Percentiles rank a stretch among this genome's conserved stretches.
phyloP scores from a whole-genome alignment of 108 stramenopile genomes.

The Nannochloropsis salina region DNA sequence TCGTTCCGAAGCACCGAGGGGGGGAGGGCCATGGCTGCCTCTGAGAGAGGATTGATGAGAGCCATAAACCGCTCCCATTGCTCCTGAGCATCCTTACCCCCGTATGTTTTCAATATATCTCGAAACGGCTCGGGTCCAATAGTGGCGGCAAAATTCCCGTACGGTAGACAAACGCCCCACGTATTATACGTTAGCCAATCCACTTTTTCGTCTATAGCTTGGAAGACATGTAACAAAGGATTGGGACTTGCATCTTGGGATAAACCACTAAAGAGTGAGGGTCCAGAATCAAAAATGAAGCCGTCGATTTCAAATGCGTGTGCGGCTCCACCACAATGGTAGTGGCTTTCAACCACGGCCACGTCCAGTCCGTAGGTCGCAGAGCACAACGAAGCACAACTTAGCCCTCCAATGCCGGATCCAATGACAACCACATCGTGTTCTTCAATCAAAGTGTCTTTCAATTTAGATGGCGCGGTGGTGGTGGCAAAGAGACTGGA shows the following conservation, averaged over 20 bases:
- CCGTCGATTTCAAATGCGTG: conserved; percentile 44
- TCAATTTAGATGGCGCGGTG: neutral
- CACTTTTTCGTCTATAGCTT: conserved; percentile 66
- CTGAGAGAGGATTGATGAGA: conserved; percentile 37
- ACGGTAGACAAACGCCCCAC: conserved; percentile 45
- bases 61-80: conserved; percentile 46
- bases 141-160: conserved; percentile 39
- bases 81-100: conserved; percentile 43
- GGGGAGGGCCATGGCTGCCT: conserved; percentile 49
- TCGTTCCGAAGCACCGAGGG: conserved; percentile 38
- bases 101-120: conserved; percentile 34
- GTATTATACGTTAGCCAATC: conserved; percentile 49
- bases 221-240: conserved; percentile 83
- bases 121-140: conserved; percentile 47
- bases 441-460: conserved; percentile 22
- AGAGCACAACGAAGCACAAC: conserved; percentile 44
- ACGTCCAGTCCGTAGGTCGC: conserved; percentile 50
- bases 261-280: conserved; percentile 78
- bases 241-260: conserved; percentile 69
- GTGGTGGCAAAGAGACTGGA: neutral
- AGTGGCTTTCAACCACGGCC: conserved; percentile 50
- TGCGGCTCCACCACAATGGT: conserved; percentile 50
- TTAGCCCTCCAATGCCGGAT: conserved; percentile 40
- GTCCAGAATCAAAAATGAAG: conserved; percentile 88
- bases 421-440: conserved; percentile 49